A percentile compares a stretch with the other conserved stretches of the same genome.
Evolutionary conservation across 768 basidiomycete species (phyloP).

Genomic region (Tricholoma sp.): DNA sequence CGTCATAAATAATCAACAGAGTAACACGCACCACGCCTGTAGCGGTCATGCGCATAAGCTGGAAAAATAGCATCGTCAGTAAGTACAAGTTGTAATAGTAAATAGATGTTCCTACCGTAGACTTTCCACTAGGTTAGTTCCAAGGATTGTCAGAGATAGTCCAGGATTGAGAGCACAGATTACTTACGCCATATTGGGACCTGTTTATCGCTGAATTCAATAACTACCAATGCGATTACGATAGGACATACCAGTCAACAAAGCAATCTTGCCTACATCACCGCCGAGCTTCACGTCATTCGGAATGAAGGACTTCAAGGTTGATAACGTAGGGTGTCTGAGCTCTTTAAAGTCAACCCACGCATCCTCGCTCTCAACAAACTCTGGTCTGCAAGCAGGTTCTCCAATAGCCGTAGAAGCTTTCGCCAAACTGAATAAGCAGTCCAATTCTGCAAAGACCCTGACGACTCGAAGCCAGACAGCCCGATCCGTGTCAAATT

Average conservation of each 20-base stretch:
- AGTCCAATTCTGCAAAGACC: conserved; percentile 93
- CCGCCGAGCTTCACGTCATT: conserved; percentile 88
- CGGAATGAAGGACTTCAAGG: conserved; percentile 77
- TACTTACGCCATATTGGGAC: conserved; percentile 84
- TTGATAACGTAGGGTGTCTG: conserved; percentile 78
- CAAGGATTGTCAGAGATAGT: conserved; percentile 4
- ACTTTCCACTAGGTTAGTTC: conserved; percentile 55
- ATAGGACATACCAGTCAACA: conserved; percentile 72
- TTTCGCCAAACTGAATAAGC: conserved; percentile 87
- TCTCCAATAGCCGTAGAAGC: conserved; percentile 87
- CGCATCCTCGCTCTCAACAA: conserved; percentile 76
- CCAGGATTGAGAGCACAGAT: not conserved
- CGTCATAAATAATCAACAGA: not conserved
- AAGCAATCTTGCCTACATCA: conserved; percentile 64
- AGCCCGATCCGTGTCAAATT: conserved; percentile 78
- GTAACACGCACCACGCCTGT: conserved; percentile 66
- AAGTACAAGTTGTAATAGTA: not conserved
- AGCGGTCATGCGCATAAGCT: conserved; percentile 95
- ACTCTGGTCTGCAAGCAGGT: conserved; percentile 87
- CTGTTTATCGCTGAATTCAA: conserved; percentile 26
- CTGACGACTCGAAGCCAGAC: conserved; percentile 82
- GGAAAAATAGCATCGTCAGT: conserved; percentile 5
- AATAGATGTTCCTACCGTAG: conserved; percentile 46
- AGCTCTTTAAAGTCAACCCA: conserved; percentile 86
- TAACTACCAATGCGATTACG: not conserved